Evolutionary conservation across 345 rosid species (phyloP).

Genomic region (Raphanus sativus): DNA sequence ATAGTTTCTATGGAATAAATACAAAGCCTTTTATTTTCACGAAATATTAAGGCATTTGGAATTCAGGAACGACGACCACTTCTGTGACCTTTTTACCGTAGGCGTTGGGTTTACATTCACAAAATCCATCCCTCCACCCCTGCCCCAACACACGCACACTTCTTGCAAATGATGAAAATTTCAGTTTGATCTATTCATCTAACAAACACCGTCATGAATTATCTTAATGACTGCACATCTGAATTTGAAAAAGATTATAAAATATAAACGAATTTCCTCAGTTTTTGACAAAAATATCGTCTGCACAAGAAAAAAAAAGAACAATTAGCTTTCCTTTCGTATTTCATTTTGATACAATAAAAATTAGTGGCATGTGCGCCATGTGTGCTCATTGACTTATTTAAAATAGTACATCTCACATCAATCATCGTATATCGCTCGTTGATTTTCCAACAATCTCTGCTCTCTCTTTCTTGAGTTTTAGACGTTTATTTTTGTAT

Average conservation of each 20-base stretch:
- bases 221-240: no score
- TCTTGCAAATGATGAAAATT: not conserved
- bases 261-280: not conserved
- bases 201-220: not conserved
- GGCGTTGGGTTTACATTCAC: no score
- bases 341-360: constrained; percentile 15
- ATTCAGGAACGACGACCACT: no score
- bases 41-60: not conserved
- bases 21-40: not conserved
- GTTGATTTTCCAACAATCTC: constrained; percentile 26
- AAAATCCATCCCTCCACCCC: no score
- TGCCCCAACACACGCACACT: not conserved
- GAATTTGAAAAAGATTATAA: no score
- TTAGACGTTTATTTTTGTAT: no score
- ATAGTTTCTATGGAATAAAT: not conserved
- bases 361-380: constrained; percentile 37
- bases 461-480: not conserved
- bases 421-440: constrained; percentile 35
- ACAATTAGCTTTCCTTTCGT: not conserved
- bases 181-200: not conserved
- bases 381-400: constrained; percentile 35
- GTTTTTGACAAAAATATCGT: not conserved
- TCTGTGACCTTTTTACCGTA: no score
- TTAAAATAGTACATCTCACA: constrained; percentile 21
- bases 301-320: not conserved